Evolutionary conservation across 2,329 filamentous ascomycete genomes (phyloP).

Genomic region (Fusarium aywerte): DNA sequence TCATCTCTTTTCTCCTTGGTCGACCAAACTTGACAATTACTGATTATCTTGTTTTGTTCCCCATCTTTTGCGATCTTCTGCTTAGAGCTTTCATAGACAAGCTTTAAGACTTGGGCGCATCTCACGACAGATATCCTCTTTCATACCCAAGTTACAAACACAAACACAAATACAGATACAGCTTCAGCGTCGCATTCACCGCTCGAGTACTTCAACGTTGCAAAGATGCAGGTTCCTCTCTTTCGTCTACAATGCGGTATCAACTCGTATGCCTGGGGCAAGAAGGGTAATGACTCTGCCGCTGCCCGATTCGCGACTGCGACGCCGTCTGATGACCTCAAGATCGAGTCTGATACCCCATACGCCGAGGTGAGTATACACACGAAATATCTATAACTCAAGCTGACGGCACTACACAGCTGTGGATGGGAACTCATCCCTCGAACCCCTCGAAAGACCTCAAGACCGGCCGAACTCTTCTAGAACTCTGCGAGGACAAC

Average conservation of each 20-base stretch:
- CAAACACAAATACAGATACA: not conserved
- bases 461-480: conserved; percentile 81
- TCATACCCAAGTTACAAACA: no score
- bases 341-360: conserved; percentile 85
- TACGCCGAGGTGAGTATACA: conserved; percentile 81
- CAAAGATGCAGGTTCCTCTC: conserved; percentile 77
- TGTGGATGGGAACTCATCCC: conserved; percentile 99
- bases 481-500: conserved; percentile 90
- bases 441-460: conserved; percentile 94
- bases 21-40: not conserved
- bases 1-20: conserved; percentile 18
- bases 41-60: not conserved
- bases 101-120: not conserved
- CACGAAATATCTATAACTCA: no score
- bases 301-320: conserved; percentile 91
- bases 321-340: conserved; percentile 78
- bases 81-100: not conserved
- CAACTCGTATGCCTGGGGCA: conserved; percentile 99
- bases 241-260: conserved; percentile 90
- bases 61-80: not conserved
- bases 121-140: not conserved
- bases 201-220: not conserved
- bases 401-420: conserved; percentile 58
- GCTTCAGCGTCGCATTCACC: conserved; percentile 14
- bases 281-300: conserved; percentile 86